Percentiles rank a stretch among this genome's conserved stretches.
phyloP scores from a whole-genome alignment of 1,139 yeast species.

The Suhomyces coccinellae region DNA sequence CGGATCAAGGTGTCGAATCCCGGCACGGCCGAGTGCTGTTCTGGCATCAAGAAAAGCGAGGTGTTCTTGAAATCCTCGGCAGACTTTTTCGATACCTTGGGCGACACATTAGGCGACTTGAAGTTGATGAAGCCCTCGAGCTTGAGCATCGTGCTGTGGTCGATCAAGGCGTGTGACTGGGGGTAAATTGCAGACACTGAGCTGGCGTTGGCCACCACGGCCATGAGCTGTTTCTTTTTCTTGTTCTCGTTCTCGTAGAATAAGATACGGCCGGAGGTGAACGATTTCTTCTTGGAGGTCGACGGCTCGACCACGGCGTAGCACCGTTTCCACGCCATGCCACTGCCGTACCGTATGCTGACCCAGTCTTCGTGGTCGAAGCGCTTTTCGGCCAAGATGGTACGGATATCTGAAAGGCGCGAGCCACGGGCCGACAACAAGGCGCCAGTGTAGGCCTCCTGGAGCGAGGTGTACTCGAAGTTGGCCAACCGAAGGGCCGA shows the following conservation, averaged over 20 bases:
- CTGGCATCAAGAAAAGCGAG: slow-evolving; percentile 93
- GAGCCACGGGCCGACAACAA: slow-evolving; percentile 86
- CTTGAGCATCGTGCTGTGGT: slow-evolving; percentile 84
- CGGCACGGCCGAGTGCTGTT: slow-evolving; percentile 87
- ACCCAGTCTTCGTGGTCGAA: slow-evolving; percentile 94
- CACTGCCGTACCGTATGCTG: slow-evolving; percentile 89
- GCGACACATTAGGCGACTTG: slow-evolving; percentile 40
- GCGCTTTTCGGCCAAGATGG: slow-evolving; percentile 80
- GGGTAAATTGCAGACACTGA: slow-evolving; percentile 95
- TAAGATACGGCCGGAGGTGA: slow-evolving; percentile 56
- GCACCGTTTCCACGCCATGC: slow-evolving; percentile 97
- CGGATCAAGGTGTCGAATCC: slow-evolving; percentile 93
- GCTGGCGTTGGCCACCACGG: slow-evolving; percentile 67
- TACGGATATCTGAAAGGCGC: slow-evolving; percentile 78
- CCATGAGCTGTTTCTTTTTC: slow-evolving; percentile 75
- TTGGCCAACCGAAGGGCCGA: slow-evolving; percentile 77
- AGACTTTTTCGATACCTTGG: slow-evolving; percentile 42
- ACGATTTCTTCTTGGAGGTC: slow-evolving; percentile 41
- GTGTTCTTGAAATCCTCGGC: slow-evolving; percentile 66
- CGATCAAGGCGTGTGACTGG: slow-evolving; percentile 74
- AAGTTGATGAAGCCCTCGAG: slow-evolving; percentile 80
- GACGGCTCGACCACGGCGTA: slow-evolving; percentile 88
- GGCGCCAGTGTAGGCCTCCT: slow-evolving; percentile 96
- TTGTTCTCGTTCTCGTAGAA: slow-evolving; percentile 64
- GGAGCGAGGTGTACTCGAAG: slow-evolving; percentile 78